Base-by-base conservation (phyloP, 306 rosid genomes). In the Vigna angularis region DNA sequence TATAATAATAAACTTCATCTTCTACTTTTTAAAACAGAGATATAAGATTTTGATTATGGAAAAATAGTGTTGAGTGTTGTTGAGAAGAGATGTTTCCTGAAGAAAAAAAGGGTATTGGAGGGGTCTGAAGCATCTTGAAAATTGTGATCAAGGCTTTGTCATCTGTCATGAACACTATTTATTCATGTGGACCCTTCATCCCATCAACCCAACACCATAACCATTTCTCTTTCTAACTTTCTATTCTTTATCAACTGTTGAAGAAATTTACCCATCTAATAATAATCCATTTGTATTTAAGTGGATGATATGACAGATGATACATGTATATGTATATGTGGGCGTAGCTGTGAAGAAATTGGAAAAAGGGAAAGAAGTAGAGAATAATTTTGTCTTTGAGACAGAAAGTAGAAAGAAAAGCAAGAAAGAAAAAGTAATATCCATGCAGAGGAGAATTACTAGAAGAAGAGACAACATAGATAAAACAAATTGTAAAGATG, bases 121-220 rank as follows among this genome's bases (percentile, higher is more conserved):
- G 69, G 20, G 13, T 79, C 59, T 20, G 81, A 86, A 58, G 76
- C 82, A 83, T 82, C 88, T 87, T 76, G 89, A 78, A 85, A 85
- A 83, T 84, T 87, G 93, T 82, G 86, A 86, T 77, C 61, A 70
- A 48, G 71, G 62, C 50, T 42, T 26, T 64, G 74, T 80, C 84
- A 59, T 79, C 56, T 90, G 87, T 86, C 88, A 88, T 81, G 84
- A 63, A 83, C 88, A 51, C 79, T 85, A 86, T 86, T 88, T 86
- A 90, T 75, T 85, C 80, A 20, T 66, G 92, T 90, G 93, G 96
- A 82, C 91, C 92, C 85, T 76, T 48, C 58, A 14, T 51, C 81
- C 53, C 77, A 58, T 34, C 65, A 58, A 58, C 38, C 65, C 62
- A 55, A 55, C 30, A 55, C 61, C 26, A 7, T 52, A n/a, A 0